phyloP scores from a whole-genome alignment of 139 green algal species.

The Monoraphidium neglectum region DNA sequence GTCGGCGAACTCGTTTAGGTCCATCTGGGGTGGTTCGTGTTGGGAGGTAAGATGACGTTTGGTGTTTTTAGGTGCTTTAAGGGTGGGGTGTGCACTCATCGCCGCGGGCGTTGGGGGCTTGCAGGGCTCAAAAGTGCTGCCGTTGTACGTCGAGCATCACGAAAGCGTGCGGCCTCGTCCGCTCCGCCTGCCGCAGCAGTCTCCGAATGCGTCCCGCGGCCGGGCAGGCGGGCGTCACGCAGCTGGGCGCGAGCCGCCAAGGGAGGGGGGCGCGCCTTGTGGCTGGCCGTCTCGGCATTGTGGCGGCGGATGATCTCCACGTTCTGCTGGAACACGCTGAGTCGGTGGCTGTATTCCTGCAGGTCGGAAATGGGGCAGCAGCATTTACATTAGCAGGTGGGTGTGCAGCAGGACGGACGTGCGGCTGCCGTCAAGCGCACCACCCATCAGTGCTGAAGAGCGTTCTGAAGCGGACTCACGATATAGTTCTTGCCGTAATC shows the following conservation, averaged over 20 bases:
- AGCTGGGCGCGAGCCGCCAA: background rate
- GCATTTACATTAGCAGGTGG: slow-evolving; percentile 60
- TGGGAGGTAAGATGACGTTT: too few species aligned
- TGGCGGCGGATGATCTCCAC: slow-evolving; percentile 71
- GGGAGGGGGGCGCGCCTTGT: background rate
- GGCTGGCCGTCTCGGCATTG: slow-evolving; percentile 52
- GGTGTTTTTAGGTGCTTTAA: too few species aligned
- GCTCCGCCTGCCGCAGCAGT: background rate
- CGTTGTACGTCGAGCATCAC: background rate
- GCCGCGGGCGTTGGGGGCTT: too few species aligned
- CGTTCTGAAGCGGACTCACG: slow-evolving; percentile 66
- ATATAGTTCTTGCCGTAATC: slow-evolving; percentile 38
- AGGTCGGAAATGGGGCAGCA: slow-evolving; percentile 41
- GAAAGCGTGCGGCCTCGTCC: background rate
- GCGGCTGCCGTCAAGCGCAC: slow-evolving; percentile 65
- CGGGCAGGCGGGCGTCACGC: background rate
- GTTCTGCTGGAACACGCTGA: slow-evolving; percentile 82
- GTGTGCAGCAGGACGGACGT: slow-evolving; percentile 74
- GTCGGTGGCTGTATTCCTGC: slow-evolving; percentile 54
- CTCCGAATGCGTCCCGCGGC: background rate
- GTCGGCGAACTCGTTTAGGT: slow-evolving; percentile 86
- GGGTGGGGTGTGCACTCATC: too few species aligned
- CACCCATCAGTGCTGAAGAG: slow-evolving; percentile 58
- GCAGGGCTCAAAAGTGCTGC: background rate
- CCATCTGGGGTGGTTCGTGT: slow-evolving; percentile 52